Evolutionary conservation across 208 protist genomes (phyloP).

Genomic region (Leishmania aethiopica): DNA sequence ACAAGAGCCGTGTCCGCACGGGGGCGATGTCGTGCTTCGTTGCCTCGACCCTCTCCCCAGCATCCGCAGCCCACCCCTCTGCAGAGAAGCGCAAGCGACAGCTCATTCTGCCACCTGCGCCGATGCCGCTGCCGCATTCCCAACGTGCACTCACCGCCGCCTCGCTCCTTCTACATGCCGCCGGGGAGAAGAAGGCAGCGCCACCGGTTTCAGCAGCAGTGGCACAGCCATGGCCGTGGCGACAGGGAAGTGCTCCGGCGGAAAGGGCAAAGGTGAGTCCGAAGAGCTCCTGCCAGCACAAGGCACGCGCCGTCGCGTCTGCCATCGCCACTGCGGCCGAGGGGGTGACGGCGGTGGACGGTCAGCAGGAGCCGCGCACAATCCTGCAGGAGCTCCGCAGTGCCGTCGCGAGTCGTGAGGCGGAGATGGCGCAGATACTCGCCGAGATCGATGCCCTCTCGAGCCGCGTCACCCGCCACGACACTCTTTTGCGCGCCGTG

Average conservation of each 20-base stretch:
- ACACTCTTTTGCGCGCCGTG: slow-evolving; percentile 34
- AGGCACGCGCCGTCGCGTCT: not conserved
- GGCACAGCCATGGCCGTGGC: not conserved
- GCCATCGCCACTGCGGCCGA: not conserved
- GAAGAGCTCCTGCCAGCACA: not conserved
- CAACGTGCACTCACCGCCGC: too few species aligned
- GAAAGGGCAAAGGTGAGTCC: not conserved
- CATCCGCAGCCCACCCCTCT: not conserved
- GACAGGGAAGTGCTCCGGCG: not conserved
- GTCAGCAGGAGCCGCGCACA: slow-evolving; percentile 12
- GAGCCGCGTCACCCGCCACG: slow-evolving; percentile 20
- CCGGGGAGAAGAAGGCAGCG: not conserved
- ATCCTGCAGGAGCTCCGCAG: slow-evolving; percentile 41
- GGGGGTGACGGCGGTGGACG: not conserved
- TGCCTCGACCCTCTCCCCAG: not conserved
- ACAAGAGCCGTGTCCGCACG: not conserved
- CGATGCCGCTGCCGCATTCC: not conserved
- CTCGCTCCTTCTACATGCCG: not conserved
- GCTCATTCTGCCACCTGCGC: not conserved
- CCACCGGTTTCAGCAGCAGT: not conserved
- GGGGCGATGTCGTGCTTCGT: not conserved
- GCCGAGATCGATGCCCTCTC: slow-evolving; percentile 18
- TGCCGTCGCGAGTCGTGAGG: slow-evolving; percentile 25
- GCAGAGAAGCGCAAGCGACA: not conserved
- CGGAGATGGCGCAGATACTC: slow-evolving; percentile 14